phyloP scores from a whole-genome alignment of 2,329 filamentous ascomycete species.

The Pseudocercospora crystallina region DNA sequence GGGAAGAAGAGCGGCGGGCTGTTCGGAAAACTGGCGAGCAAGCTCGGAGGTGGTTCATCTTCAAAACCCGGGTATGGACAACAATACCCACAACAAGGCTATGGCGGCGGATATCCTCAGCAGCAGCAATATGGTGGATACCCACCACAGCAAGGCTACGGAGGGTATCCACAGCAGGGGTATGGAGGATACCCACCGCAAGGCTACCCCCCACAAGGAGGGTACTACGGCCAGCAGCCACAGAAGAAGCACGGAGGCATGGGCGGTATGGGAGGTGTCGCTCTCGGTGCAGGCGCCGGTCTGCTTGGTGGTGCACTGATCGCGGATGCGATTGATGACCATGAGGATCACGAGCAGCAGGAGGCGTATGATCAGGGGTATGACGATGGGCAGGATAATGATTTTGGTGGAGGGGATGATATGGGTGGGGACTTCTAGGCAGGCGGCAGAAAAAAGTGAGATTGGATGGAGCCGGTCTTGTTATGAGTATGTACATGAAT shows the following conservation, averaged over 20 bases:
- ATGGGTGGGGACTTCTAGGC: slow-evolving; percentile 29
- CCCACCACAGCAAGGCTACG: slow-evolving; percentile 29
- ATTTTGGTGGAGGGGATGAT: slow-evolving; percentile 34
- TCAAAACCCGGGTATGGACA: slow-evolving; percentile 31
- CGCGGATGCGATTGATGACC: slow-evolving; percentile 58
- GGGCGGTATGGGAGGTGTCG: slow-evolving; percentile 67
- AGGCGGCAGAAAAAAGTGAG: too few relatives aligned
- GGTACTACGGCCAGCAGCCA: slow-evolving; percentile 37
- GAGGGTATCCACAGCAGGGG: slow-evolving; percentile 37
- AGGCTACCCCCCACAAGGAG: slow-evolving; percentile 16
- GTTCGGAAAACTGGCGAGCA: slow-evolving; percentile 55
- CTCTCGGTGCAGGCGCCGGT: slow-evolving; percentile 77
- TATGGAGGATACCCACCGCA: slow-evolving; percentile 45
- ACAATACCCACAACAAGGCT: slow-evolving; percentile 34
- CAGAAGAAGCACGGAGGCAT: slow-evolving; percentile 45
- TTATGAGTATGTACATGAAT: too few relatives aligned
- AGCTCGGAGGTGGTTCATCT: slow-evolving; percentile 35
- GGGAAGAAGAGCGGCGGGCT: slow-evolving; percentile 44
- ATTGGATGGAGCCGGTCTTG: too few relatives aligned
- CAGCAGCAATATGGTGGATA: slow-evolving; percentile 28
- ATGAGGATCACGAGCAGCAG: slow-evolving; percentile 54
- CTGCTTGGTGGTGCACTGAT: slow-evolving; percentile 75
- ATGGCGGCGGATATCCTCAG: slow-evolving; percentile 31
- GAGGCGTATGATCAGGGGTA: slow-evolving; percentile 45
- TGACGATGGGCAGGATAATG: slow-evolving; percentile 36